Evolutionary conservation across 164 flowering plant species (phyloP).

Genomic region (Annona cherimola): DNA sequence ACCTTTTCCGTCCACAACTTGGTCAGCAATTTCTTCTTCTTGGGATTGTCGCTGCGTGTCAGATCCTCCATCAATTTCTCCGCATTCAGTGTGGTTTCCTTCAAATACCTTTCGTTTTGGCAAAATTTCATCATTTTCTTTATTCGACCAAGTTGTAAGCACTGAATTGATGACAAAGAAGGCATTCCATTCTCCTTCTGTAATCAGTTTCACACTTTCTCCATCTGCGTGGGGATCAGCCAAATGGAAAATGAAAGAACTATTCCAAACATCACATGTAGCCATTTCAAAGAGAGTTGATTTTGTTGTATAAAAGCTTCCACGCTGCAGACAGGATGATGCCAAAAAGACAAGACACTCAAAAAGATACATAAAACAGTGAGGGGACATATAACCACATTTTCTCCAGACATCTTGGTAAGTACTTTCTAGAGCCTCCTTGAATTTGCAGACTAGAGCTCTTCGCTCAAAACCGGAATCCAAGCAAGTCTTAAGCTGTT

Average conservation of each 20-base stretch:
- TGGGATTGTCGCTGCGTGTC: too few species aligned
- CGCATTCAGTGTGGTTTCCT: too few species aligned
- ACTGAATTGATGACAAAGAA: too few species aligned
- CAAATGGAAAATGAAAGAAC: not conserved
- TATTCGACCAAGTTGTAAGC: too few species aligned
- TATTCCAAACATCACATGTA: conserved; percentile 18
- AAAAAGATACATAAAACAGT: conserved; percentile 47
- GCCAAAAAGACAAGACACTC: conserved; percentile 44
- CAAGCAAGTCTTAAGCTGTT: conserved; percentile 10
- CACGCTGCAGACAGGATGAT: conserved; percentile 17
- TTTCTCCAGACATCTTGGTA: conserved; percentile 32
- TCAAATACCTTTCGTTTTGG: too few species aligned
- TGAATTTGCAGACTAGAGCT: conserved; percentile 15
- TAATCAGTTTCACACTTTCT: too few species aligned
- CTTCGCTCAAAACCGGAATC: conserved; percentile 10
- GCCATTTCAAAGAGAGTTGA: conserved; percentile 46
- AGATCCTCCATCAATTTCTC: too few species aligned
- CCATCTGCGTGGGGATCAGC: not conserved
- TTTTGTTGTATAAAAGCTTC: conserved; percentile 32
- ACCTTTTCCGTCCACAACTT: too few species aligned
- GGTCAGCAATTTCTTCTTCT: too few species aligned
- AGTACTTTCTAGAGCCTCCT: conserved; percentile 33
- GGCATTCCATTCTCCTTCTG: too few species aligned
- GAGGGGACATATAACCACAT: conserved; percentile 49
- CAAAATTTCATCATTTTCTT: too few species aligned